phyloP scores from a whole-genome alignment of 169 alveolate species.

The Babesia caballi region DNA sequence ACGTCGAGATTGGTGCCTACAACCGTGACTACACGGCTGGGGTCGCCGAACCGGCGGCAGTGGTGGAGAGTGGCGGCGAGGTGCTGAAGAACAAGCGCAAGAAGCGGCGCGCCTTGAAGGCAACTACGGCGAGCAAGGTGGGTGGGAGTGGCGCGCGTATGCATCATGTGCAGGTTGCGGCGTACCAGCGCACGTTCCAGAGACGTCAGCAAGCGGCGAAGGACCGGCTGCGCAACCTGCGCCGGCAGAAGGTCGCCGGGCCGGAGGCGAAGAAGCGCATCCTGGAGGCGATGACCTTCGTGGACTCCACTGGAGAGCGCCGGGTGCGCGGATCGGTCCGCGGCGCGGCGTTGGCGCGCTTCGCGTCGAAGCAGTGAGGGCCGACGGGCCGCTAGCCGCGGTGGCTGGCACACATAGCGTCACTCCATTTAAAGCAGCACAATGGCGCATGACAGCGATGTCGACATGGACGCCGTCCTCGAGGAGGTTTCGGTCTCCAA shows the following conservation, averaged over 20 bases:
- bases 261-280: conserved; percentile 35
- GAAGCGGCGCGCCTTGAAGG: conserved; percentile 20
- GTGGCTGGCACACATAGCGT: background rate
- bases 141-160: background rate
- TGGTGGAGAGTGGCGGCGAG: conserved; percentile 18
- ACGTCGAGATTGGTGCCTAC: conserved; percentile 81
- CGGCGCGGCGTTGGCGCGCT: conserved; percentile 64
- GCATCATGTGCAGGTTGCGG: conserved; percentile 14
- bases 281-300: conserved; percentile 33
- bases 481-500: conserved; percentile 45
- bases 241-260: conserved; percentile 5
- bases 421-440: background rate
- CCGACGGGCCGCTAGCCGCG: background rate
- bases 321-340: conserved; percentile 44
- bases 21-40: conserved; percentile 30
- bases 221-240: conserved; percentile 47
- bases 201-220: conserved; percentile 61
- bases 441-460: background rate
- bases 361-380: conserved; percentile 8
- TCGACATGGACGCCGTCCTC: background rate
- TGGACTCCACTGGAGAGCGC: conserved; percentile 26
- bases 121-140: conserved; percentile 53
- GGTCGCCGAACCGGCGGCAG: background rate
- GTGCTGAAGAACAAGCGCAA: conserved; percentile 34
- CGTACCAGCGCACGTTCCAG: conserved; percentile 49